phyloP scores from a whole-genome alignment of 768 basidiomycete species.

The Leccinum uliginosum region DNA sequence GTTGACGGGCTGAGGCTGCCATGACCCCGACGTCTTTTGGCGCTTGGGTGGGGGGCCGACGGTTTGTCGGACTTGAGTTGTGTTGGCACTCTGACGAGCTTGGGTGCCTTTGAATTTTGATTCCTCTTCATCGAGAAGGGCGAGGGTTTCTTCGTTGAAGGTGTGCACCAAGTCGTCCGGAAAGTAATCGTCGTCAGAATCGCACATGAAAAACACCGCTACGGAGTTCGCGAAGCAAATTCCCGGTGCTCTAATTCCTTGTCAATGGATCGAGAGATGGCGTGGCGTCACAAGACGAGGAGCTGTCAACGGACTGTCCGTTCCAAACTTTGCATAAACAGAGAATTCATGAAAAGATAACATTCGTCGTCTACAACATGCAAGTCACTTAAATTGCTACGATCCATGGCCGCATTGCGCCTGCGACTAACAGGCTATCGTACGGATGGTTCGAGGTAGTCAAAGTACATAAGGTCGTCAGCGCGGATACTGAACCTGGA shows the following conservation, averaged over 20 bases:
- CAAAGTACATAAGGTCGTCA: conserved; percentile 27
- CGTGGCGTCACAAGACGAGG: neutral
- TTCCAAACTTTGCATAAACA: neutral
- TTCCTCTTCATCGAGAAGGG: conserved; percentile 59
- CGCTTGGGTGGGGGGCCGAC: conserved; percentile 48
- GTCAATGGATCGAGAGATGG: neutral
- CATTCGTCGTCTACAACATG: conserved; percentile 6
- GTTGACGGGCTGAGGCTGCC: conserved; percentile 36
- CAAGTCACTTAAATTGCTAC: conserved; percentile 4
- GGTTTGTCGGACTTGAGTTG: conserved; percentile 20
- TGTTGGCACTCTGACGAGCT: conserved; percentile 17
- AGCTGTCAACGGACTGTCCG: neutral
- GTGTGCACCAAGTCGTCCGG: conserved; percentile 50
- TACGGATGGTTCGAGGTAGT: conserved; percentile 14
- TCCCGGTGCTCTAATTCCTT: neutral
- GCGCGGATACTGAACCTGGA: conserved; percentile 16
- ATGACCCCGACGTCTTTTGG: conserved; percentile 47
- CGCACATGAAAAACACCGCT: conserved; percentile 42
- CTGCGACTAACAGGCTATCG: conserved; percentile 3
- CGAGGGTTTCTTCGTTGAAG: conserved; percentile 58
- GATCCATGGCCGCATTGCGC: conserved; percentile 9
- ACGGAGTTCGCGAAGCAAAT: neutral
- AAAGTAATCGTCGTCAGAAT: conserved; percentile 66
- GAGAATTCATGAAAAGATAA: neutral
- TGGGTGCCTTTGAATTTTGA: conserved; percentile 31